These are phyloP conservation scores for Iodosphaeria phyllophila DNA, from an alignment of 2,329 filamentous ascomycete genomes.

Conservation along the genomic window DNA sequence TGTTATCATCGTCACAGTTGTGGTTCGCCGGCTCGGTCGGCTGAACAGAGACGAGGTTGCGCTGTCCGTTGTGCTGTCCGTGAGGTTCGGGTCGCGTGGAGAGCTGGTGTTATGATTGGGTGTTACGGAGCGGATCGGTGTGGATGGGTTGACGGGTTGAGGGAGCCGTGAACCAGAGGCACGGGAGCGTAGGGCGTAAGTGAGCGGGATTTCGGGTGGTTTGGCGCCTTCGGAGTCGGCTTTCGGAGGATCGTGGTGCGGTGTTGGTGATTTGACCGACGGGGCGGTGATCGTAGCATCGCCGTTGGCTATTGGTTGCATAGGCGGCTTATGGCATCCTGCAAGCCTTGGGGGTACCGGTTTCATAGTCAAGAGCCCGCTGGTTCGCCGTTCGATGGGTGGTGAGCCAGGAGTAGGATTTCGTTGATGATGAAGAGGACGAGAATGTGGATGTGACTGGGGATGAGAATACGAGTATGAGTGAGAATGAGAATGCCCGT, in stretches of 20 bases:
- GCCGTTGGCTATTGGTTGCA: no score
- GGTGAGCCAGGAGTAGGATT: no score
- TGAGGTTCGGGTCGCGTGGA: slow-evolving; percentile 17
- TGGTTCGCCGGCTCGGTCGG: slow-evolving; percentile 10
- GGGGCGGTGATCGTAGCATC: slow-evolving; percentile 5
- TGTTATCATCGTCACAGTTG: no score
- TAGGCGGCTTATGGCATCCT: no score
- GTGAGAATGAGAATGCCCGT: no score
- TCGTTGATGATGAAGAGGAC: no score
- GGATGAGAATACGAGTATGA: no score
- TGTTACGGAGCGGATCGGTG: slow-evolving; percentile 17
- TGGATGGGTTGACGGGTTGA: slow-evolving; percentile 14
- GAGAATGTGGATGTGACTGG: no score
- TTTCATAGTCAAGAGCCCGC: no score
- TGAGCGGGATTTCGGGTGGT: slow-evolving; percentile 4
- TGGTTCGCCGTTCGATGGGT: no score
- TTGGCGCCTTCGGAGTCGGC: no score
- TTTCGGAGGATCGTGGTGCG: slow-evolving; percentile 2
- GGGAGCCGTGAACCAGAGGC: slow-evolving; percentile 20
- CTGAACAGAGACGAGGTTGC: slow-evolving; percentile 23
- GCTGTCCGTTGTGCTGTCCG: slow-evolving; percentile 19
- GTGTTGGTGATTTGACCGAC: slow-evolving; percentile 1
- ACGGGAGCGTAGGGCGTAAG: slow-evolving; percentile 15
- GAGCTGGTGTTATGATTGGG: slow-evolving; percentile 13
- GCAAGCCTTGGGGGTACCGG: no score